Evolutionary conservation across 768 basidiomycete species (phyloP), one percentile per base, ranked within the genome.

Genomic region (Lentinula lateritia): DNA sequence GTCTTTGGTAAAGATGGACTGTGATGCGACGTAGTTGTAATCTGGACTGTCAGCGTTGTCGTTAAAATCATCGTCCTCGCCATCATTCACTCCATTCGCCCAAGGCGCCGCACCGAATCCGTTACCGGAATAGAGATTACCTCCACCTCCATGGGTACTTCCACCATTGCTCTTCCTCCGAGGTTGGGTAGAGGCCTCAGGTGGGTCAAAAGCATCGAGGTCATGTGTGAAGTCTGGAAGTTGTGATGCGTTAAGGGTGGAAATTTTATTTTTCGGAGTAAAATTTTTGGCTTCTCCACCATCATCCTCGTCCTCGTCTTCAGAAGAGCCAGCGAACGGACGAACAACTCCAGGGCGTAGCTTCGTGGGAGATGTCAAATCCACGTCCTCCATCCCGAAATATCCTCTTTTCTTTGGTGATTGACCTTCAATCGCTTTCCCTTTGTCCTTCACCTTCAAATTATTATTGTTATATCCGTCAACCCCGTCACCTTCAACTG

Each of bases 381-480:
- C 58, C 7, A 59, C 46, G n/a, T 59, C 58, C 13, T 59, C 58
- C 13, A 59, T 46, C 46, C 58, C 58, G 34, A 59, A 50, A 50
- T 59, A 35, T 10, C 55, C 53, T 20, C n/a, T 43, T 10, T 42
- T 42, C 28, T 58, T 46, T 20, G 32, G 10, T 46, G 41, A 12
- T 16, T 59, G 13, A 23, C 39, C 35, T 16, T 58, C 57, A 23
- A 41, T 28, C 18, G 8, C 18, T 42, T 32, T 48, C 50, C 58
- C 58, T 43, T 38, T 45, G 42, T 35, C 6, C 34, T 7, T 35
- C 38, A 20, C 20, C 18, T 46, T 23, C 28, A 28, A 28, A 28
- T 28, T 28, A 28, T 28, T 28, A 28, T 28, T 4, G 28, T 3
- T 28, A 28, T 28, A 28, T 28, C 28, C 3, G 28, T 28, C 28